phyloP scores from a whole-genome alignment of 768 basidiomycete species.

The Tricholoma matsutake region DNA sequence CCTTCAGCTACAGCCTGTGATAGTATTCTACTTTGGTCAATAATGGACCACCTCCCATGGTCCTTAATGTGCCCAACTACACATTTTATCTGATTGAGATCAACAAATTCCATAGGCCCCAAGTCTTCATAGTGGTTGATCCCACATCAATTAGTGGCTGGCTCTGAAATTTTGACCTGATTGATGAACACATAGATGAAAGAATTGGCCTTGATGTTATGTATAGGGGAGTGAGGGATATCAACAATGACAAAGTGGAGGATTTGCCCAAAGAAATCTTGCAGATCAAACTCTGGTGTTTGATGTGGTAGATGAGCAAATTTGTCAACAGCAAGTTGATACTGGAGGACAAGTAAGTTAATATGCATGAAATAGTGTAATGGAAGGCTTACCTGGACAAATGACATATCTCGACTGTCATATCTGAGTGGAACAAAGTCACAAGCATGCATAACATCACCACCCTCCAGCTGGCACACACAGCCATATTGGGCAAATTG shows the following conservation, averaged over 20 bases:
- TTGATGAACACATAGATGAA: conserved; percentile 24
- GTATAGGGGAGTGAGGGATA: conserved; percentile 11
- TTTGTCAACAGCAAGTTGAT: conserved; percentile 29
- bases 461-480: conserved; percentile 22
- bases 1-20: not conserved
- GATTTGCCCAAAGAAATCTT: conserved; percentile 28
- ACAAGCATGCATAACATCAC: conserved; percentile 25
- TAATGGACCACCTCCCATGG: not conserved
- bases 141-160: conserved; percentile 9
- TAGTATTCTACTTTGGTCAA: not conserved
- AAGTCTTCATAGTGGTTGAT: conserved; percentile 19
- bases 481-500: conserved; percentile 23
- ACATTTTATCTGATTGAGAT: conserved; percentile 25
- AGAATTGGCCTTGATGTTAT: conserved; percentile 13
- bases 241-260: conserved; percentile 24
- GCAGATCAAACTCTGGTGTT: conserved; percentile 10
- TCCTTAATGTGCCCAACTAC: conserved; percentile 22
- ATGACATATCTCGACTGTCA: conserved; percentile 28
- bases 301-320: conserved; percentile 12
- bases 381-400: conserved; percentile 26
- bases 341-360: conserved; percentile 19
- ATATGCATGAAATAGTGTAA: not conserved
- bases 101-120: conserved; percentile 21
- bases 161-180: not conserved
- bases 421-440: conserved; percentile 5